Conservation (phyloP, 345 rosid genomes). For the Erodium maritimum region DNA sequence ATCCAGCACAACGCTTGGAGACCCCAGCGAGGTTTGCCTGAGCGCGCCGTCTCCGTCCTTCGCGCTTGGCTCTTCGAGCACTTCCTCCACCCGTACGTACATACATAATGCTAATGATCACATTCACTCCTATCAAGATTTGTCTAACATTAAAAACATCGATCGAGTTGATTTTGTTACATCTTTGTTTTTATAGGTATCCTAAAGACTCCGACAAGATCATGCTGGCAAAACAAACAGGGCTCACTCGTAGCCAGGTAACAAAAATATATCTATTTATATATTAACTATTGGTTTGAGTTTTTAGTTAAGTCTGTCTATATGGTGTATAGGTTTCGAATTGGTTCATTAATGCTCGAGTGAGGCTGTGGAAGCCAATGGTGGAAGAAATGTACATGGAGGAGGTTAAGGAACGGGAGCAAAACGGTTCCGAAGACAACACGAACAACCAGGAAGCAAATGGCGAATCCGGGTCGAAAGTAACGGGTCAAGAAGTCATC, state of each 20-base stretch:
- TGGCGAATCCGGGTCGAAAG: slow-evolving; percentile 8
- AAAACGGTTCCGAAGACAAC: slow-evolving; percentile 13
- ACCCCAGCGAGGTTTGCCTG: slow-evolving; percentile 77
- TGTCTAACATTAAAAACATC: too few relatives aligned
- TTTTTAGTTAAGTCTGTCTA: too few relatives aligned
- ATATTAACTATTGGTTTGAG: not conserved
- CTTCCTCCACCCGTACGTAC: slow-evolving; percentile 75
- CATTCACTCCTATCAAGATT: too few relatives aligned
- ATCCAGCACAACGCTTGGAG: slow-evolving; percentile 58
- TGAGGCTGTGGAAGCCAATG: slow-evolving; percentile 86
- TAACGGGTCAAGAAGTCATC: not conserved
- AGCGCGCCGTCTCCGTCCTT: slow-evolving; percentile 58
- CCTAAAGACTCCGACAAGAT: slow-evolving; percentile 77
- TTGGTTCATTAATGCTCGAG: slow-evolving; percentile 81
- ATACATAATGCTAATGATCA: not conserved
- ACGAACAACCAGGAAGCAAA: slow-evolving; percentile 11
- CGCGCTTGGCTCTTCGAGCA: slow-evolving; percentile 86
- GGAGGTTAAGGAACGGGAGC: slow-evolving; percentile 38
- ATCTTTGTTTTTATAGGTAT: slow-evolving; percentile 27
- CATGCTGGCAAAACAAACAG: slow-evolving; percentile 74
- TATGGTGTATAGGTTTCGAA: slow-evolving; percentile 34
- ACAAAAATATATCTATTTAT: too few relatives aligned
- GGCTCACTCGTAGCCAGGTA: slow-evolving; percentile 76
- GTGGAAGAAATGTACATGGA: slow-evolving; percentile 71
- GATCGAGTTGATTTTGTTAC: too few relatives aligned